Evolutionary conservation across 176 grass and related monocot species (phyloP).

Genomic region (Oropetium thomaeum): DNA sequence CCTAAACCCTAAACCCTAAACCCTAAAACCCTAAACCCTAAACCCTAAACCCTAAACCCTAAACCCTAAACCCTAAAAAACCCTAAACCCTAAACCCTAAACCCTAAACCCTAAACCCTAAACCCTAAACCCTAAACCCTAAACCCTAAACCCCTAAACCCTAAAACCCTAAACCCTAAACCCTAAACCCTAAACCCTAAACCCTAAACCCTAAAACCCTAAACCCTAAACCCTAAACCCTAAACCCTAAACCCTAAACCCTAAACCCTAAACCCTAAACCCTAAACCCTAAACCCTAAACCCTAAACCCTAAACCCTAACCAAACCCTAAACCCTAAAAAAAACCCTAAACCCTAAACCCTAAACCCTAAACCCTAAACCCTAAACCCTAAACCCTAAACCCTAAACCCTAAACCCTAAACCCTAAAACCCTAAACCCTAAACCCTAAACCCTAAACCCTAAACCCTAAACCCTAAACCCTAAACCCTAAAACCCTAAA

Average conservation of each 20-base stretch:
- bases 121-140: neutral
- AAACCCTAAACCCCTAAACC: neutral
- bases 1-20: neutral
- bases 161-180: constrained; percentile 13
- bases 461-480: constrained; percentile 1
- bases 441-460: neutral
- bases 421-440: neutral
- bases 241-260: constrained; percentile 9
- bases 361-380: neutral
- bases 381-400: neutral
- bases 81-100: neutral
- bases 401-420: neutral
- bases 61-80: neutral
- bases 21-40: constrained; percentile 6
- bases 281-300: neutral
- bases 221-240: constrained; percentile 4
- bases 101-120: neutral
- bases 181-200: constrained; percentile 10
- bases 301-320: neutral
- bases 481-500: neutral
- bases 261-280: constrained; percentile 5
- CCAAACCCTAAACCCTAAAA: neutral
- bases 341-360: neutral
- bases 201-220: neutral
- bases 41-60: neutral